Evolutionary conservation across 2,329 filamentous ascomycete genomes (phyloP), one percentile per base, ranked within the genome.

Genomic region (Paecilomyces variotii): DNA sequence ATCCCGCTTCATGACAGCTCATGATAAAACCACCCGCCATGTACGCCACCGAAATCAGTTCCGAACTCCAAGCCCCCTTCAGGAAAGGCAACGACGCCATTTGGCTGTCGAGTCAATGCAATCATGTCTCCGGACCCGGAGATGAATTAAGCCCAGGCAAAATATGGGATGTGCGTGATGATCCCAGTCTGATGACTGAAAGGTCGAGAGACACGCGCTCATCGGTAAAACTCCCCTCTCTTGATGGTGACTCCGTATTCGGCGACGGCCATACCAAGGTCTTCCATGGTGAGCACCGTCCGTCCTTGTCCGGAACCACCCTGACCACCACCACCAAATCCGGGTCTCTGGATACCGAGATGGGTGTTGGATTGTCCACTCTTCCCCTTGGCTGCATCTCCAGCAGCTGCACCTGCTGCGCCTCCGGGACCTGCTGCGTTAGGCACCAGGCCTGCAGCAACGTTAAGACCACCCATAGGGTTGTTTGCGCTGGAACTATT

Each of bases 161-260:
- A 19, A 45, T 32, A 45, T 24, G 4, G n/a, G 19, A 45, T 7
- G n/a, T 35, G 30, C 10, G 11, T 12, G 19, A 28, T 53, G 28
- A 11, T 6, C 53, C 25, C 9, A 52, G 27, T 14, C 9, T 28
- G 12, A 45, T 14, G 19, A 14, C 14, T 2, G 19, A 26, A 28
- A 5, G 9, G 9, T 26, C 0, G 49, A 39, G 49, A 35, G 58
- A 54, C 26, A 54, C 32, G 50, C 30, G 30, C 24, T 79, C 73
- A 97, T 68, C 92, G 84, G 74, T 99, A 99, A 72, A 97, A 99
- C 78, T 99, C 94, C 70, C 93, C 92, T 63, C 94, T 84, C 84
- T 96, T 97, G 56, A 97, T 89, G 72, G 96, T 99, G 56, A 99
- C 91, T 1, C 94, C 94, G 72, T 97, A 99, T 80, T 99, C 94